Evolutionary conservation across 306 rosid species (phyloP).

Genomic region (Delonix regia): DNA sequence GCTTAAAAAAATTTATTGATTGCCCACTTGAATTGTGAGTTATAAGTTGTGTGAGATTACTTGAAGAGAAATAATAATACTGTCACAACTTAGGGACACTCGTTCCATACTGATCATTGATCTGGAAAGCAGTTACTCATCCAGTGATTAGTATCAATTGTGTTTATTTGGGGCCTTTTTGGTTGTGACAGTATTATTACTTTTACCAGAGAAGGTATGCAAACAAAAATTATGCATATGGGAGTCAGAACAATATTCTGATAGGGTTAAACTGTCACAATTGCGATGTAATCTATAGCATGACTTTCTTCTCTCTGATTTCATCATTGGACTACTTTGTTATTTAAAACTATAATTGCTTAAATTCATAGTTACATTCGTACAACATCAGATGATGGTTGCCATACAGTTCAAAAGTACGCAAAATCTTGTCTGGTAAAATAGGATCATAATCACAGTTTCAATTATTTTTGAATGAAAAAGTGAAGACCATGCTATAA

Average conservation of each 20-base stretch:
- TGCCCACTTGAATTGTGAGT: background rate
- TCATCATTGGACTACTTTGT: background rate
- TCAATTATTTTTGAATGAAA: background rate
- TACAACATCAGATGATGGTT: background rate
- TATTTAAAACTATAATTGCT: background rate
- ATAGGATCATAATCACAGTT: background rate
- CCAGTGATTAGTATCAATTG: background rate
- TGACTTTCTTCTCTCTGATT: background rate
- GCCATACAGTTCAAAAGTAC: background rate
- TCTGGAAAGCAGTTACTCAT: background rate
- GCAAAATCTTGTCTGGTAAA: background rate
- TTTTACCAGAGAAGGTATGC: too few relatives aligned
- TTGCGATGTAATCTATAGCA: background rate
- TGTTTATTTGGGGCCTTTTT: background rate
- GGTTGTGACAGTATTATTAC: background rate
- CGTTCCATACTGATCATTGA: background rate
- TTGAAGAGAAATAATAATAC: background rate
- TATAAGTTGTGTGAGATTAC: background rate
- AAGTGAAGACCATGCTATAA: background rate
- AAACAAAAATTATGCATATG: background rate
- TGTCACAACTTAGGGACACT: background rate
- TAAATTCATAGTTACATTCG: background rate
- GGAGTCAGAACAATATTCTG: background rate
- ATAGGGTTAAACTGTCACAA: background rate
- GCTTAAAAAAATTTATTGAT: background rate